These are phyloP conservation scores for Colletotrichum phormii DNA, from an alignment of 2,329 filamentous ascomycete genomes.

Conservation along the genomic window DNA sequence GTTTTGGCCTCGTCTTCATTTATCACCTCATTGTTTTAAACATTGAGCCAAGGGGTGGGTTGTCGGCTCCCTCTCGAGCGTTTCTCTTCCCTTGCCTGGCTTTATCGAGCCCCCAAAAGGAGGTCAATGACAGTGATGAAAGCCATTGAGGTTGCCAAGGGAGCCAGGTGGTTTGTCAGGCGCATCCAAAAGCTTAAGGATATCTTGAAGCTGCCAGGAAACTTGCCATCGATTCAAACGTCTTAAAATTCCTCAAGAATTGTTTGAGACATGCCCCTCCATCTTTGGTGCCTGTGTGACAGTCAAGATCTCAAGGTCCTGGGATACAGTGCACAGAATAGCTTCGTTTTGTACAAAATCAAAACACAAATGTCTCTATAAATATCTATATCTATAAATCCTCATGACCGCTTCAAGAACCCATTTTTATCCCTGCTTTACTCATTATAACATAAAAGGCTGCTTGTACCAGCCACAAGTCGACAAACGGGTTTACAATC, in stretches of 20 bases:
- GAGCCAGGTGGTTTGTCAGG: not conserved
- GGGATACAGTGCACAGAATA: not conserved
- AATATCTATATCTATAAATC: not conserved
- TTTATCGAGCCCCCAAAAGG: not conserved
- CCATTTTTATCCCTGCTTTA: not conserved
- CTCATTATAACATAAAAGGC: not conserved
- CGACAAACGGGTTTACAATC: not conserved
- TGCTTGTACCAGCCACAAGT: not conserved
- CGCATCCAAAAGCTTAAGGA: not conserved
- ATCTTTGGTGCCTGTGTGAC: not conserved
- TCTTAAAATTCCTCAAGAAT: accelerated
- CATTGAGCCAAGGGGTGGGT: not conserved
- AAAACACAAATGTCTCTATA: not conserved
- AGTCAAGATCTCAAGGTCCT: not conserved
- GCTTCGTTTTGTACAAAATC: not conserved
- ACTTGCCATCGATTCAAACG: not conserved
- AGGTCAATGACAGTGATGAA: not conserved
- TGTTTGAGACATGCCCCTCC: not conserved
- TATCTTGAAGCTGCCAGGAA: not conserved
- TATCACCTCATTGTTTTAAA: not conserved
- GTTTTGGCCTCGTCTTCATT: not conserved
- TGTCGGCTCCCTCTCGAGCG: not conserved
- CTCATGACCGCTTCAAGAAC: not conserved
- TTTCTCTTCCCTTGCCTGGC: not conserved
- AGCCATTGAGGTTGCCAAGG: not conserved